Evolutionary conservation across 2,329 filamentous ascomycete species (phyloP), one percentile per base, ranked within the genome.

Genomic region (Fusarium lateritium): DNA sequence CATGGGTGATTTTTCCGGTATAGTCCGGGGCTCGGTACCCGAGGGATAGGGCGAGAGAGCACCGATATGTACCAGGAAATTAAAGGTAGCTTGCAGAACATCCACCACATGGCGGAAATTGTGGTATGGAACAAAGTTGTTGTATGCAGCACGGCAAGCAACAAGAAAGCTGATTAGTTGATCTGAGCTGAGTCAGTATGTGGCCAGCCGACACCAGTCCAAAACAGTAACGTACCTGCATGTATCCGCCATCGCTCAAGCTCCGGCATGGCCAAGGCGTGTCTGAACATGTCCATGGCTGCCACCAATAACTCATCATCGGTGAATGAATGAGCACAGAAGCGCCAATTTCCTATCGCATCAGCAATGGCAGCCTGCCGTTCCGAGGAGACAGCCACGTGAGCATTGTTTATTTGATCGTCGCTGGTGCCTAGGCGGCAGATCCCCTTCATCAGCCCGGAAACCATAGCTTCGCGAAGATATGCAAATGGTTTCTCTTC

Each of bases 31-130:
- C 17, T 76, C 67, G 19, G 78, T 77, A 3, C 78, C 76, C 6
- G 87, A 40, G 19, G 76, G 87, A 79, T 92, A 96, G 7, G 88
- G 86, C 15, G 92, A 92, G 50, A 97, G 83, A 34, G 89, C 89
- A 58, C 93, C 92, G 52, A 97, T 90, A 67, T 89, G 89, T 56
- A 98, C 85, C 7, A 98, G 87, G 76, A 98, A 97, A 81, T 92
- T 90, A 78, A 98, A 98, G 5, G 94, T 89, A 2, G 95, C 97
- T 79, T 98, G 95, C 54, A 98, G 85, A 28, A 99, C 96, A 79
- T 99, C 96, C 65, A 98, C 91, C 22, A 97, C 96, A 80, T 99
- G 96, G 56, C 95, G 92, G 79, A 98, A 99, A 80, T 99, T 99
- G 83, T 99, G 96, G 76, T 98, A 99, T 22, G 95, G 92, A 36